phyloP scores from a whole-genome alignment of 2,329 filamentous ascomycete genomes.

The Aureobasidium sp. region DNA sequence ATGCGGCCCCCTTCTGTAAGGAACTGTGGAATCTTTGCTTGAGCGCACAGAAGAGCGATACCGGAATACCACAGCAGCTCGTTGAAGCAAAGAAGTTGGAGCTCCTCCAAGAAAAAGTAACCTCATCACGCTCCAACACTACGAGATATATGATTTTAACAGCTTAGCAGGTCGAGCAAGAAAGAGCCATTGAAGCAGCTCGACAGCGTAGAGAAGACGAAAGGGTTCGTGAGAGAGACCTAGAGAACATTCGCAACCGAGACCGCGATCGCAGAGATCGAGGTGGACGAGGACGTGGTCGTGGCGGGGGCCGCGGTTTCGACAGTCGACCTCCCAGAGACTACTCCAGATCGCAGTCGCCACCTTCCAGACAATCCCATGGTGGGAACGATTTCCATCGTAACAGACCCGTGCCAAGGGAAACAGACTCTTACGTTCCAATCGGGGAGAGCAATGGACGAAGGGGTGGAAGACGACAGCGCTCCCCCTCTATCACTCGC shows the following conservation, averaged over 20 bases:
- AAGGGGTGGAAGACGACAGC: conserved; percentile 11
- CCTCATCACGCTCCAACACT: conserved; percentile 3
- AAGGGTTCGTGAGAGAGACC: conserved; percentile 60
- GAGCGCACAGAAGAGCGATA: conserved; percentile 78
- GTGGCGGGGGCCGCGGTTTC: conserved; percentile 39
- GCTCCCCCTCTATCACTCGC: conserved; percentile 11
- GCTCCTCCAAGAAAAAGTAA: conserved; percentile 87
- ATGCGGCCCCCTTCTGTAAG: conserved; percentile 82
- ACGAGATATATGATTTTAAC: background rate
- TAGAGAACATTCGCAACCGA: conserved; percentile 58
- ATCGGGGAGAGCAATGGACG: conserved; percentile 23
- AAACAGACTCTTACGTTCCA: conserved; percentile 51
- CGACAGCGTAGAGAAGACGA: conserved; percentile 63
- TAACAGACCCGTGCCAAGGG: conserved; percentile 36
- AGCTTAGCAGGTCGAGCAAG: conserved; percentile 62
- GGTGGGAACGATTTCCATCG: conserved; percentile 37
- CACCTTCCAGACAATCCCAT: conserved; percentile 41
- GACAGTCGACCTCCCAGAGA: conserved; percentile 40
- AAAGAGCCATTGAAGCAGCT: conserved; percentile 68
- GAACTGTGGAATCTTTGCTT: conserved; percentile 87
- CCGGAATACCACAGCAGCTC: conserved; percentile 89
- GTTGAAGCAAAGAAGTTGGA: conserved; percentile 95
- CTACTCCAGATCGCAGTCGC: conserved; percentile 36
- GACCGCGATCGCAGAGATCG: conserved; percentile 48
- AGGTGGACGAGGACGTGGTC: conserved; percentile 30